Percentiles rank a stretch among this genome's conserved stretches.
phyloP scores from a whole-genome alignment of 352 stramenopile genomes.

The Globisporangium nunn region DNA sequence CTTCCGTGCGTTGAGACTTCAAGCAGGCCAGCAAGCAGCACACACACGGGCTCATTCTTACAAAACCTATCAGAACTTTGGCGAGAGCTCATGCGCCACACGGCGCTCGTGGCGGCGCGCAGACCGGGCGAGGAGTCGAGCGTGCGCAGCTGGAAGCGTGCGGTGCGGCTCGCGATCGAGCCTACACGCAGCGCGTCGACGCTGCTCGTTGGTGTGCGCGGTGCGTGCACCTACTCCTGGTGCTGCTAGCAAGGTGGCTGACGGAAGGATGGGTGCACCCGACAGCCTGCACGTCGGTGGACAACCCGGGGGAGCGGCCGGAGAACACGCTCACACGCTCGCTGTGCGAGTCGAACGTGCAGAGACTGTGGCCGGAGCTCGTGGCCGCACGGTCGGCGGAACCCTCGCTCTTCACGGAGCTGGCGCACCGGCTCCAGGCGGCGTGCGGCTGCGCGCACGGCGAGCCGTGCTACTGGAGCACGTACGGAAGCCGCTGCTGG shows the following conservation, averaged over 20 bases:
- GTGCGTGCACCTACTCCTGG: constrained; percentile 8
- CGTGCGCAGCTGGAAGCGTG: constrained; percentile 24
- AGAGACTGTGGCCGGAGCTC: constrained; percentile 16
- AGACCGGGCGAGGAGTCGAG: neutral
- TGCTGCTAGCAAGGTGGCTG: neutral
- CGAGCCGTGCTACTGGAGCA: constrained; percentile 77
- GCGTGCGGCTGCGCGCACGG: constrained; percentile 60
- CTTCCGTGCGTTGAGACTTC: constrained; percentile 10
- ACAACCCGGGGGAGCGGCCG: constrained; percentile 38
- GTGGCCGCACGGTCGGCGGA: constrained; percentile 16
- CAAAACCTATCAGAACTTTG: constrained; percentile 26
- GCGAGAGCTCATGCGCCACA: constrained; percentile 14
- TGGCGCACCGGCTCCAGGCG: constrained; percentile 36
- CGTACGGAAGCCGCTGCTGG: constrained; percentile 12
- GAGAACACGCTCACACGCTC: constrained; percentile 42
- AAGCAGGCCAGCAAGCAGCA: no score
- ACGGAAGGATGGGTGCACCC: neutral
- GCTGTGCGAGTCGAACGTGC: constrained; percentile 26
- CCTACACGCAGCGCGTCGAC: constrained; percentile 15
- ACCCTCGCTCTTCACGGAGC: constrained; percentile 24
- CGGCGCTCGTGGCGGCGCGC: constrained; percentile 8
- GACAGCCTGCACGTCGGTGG: constrained; percentile 39
- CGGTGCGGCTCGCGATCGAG: constrained; percentile 17
- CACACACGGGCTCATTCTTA: neutral
- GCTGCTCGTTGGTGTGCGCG: constrained; percentile 29